A percentile compares a stretch with the other conserved stretches of the same genome.
Conservation (phyloP, 2,329 filamentous ascomycete genomes). For the Ophiocordyceps sinensis region DNA sequence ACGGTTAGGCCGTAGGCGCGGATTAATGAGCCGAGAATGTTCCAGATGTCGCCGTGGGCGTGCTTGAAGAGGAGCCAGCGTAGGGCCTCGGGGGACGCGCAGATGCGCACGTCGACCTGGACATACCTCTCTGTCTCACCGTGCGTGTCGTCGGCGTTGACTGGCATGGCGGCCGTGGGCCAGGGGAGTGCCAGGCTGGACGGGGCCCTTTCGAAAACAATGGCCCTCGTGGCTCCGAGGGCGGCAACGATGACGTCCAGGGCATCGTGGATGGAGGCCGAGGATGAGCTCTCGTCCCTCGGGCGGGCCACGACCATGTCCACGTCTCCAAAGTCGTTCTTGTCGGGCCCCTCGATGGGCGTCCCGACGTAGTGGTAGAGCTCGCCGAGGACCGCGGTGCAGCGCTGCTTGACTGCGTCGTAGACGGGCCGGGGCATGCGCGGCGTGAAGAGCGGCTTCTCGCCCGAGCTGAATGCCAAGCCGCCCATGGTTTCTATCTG, state of each 20-base stretch:
- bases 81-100: conserved; percentile 23
- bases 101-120: conserved; percentile 56
- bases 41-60: conserved; percentile 59
- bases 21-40: conserved; percentile 47
- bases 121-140: conserved; percentile 25
- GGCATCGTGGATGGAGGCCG: conserved; percentile 2
- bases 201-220: conserved; percentile 12
- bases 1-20: conserved; percentile 51
- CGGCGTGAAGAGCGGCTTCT: conserved; percentile 40
- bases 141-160: background rate
- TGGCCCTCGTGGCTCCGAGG: conserved; percentile 30
- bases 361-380: conserved; percentile 41
- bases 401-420: conserved; percentile 28
- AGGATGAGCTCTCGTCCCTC: conserved; percentile 2
- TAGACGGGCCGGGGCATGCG: conserved; percentile 51
- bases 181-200: conserved; percentile 42
- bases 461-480: conserved; percentile 34
- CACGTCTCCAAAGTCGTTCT: conserved; percentile 55
- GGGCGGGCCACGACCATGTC: conserved; percentile 47
- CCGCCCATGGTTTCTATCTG: conserved; percentile 44
- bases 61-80: conserved; percentile 55
- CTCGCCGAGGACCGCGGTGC: conserved; percentile 28
- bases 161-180: conserved; percentile 18
- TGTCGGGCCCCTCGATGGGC: conserved; percentile 55
- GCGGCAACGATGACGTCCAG: conserved; percentile 16